phyloP scores from a whole-genome alignment of 2,329 filamentous ascomycete species.

The Phyllosticta citrichinensis region DNA sequence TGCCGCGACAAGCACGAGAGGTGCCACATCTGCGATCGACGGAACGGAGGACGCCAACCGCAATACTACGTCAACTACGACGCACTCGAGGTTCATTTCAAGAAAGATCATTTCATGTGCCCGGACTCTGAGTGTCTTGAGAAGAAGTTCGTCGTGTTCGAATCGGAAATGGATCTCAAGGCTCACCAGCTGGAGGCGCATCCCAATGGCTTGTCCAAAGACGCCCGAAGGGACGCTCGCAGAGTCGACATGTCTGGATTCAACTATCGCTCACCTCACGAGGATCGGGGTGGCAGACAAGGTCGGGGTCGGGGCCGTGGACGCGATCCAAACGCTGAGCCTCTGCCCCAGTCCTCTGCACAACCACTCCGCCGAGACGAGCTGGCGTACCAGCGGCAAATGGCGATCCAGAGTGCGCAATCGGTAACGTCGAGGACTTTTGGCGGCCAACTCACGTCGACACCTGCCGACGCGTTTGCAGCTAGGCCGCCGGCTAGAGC shows the following conservation, averaged over 20 bases:
- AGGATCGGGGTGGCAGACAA: constrained; percentile 46
- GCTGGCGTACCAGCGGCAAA: constrained; percentile 80
- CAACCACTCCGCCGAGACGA: constrained; percentile 78
- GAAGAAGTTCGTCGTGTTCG: constrained; percentile 97
- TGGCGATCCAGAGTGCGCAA: constrained; percentile 83
- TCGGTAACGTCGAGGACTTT: constrained; percentile 72
- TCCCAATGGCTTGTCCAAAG: constrained; percentile 69
- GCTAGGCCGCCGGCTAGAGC: constrained; percentile 36
- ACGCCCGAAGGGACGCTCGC: constrained; percentile 71
- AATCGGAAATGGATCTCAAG: constrained; percentile 88
- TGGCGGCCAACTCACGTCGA: constrained; percentile 65
- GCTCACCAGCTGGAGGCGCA: constrained; percentile 83
- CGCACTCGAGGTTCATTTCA: constrained; percentile 76
- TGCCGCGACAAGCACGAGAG: constrained; percentile 90
- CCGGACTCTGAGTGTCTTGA: constrained; percentile 79
- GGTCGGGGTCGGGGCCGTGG: constrained; percentile 50
- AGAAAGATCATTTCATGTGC: constrained; percentile 78
- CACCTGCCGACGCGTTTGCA: constrained; percentile 28
- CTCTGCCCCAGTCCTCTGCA: constrained; percentile 63
- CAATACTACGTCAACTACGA: constrained; percentile 91
- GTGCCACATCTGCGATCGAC: constrained; percentile 85
- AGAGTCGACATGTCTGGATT: constrained; percentile 82
- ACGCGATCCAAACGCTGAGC: constrained; percentile 77
- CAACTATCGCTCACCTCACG: constrained; percentile 64
- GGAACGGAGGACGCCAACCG: constrained; percentile 52